Evolutionary conservation across 2,329 filamentous ascomycete genomes (phyloP), one percentile per base, ranked within the genome.

Genomic region (Ophiostoma fasciatum): DNA sequence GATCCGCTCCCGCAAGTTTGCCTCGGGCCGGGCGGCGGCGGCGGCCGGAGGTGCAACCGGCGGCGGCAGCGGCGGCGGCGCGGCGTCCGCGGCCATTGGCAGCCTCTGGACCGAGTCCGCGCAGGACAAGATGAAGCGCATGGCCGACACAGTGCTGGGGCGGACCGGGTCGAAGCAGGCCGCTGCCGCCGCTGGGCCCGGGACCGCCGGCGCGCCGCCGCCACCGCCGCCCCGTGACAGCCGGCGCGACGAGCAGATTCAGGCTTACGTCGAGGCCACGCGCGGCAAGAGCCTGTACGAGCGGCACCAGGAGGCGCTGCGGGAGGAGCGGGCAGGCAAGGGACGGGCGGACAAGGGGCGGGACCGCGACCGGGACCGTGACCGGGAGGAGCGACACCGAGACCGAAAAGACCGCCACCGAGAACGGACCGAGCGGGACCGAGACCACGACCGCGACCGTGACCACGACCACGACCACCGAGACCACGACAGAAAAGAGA

Each of bases 81-180:
- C 46, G 9, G 42, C 49, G 0, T 30, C 52, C n/a, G 48, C 48
- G 9, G 53, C 49, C 8, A 66, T 83, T 31, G 69, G 71, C 50
- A 74, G 73, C 17, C 74, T 88, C 29, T 96, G 88, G 88, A 87
- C 83, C 1, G 88, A 96, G 56, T 94, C 84, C 8, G 82, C 84
- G 0, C 82, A 88, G 52, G 72, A 94, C 57, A 93, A 92, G 55
- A 73, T 82, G 39, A 77, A 79, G 55, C 69, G 83, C 27, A 59
- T 94, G 17, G 77, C 80, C 47, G 76, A 93, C 52, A 74, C 90
- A 36, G 80, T 93, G 10, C 69, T 94, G 46, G 87, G 87, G 0
- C 72, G 87, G 3, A 59, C 60, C 14, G n/a, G n/a, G n/a, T n/a
- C n/a, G n/a, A n/a, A n/a, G n/a, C n/a, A n/a, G n/a, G n/a, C n/a